A percentile compares a stretch with the other conserved stretches of the same genome.
These are phyloP conservation scores for Climacium dendroides DNA, from an alignment of 225 moss, liverwort and hornwort species.

Conservation along the genomic window DNA sequence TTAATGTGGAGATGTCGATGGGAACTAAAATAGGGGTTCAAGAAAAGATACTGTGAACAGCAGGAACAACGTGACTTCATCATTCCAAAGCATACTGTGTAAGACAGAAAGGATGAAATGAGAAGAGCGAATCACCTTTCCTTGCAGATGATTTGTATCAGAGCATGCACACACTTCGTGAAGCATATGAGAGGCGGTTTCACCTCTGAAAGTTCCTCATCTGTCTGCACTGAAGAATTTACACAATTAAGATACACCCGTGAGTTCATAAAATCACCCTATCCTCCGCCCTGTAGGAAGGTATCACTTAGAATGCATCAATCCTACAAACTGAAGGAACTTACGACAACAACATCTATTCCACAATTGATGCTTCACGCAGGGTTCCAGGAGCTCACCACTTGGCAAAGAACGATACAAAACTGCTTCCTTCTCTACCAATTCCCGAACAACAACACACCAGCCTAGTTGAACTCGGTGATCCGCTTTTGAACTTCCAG, in stretches of 20 bases:
- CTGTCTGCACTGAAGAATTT: conserved; percentile 29
- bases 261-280: neutral
- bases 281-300: neutral
- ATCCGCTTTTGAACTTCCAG: conserved; percentile 18
- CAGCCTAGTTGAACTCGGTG: conserved; percentile 80
- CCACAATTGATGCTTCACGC: neutral
- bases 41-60: neutral
- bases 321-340: neutral
- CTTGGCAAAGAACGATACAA: conserved; percentile 17
- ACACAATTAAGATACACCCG: neutral
- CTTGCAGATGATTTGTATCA: conserved; percentile 25
- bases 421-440: conserved; percentile 52
- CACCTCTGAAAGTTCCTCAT: conserved; percentile 2
- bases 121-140: conserved; percentile 23
- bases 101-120: neutral
- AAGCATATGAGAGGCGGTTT: conserved; percentile 26
- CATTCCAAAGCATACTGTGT: neutral
- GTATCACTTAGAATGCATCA: neutral
- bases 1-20: neutral
- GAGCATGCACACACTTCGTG: conserved; percentile 19
- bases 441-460: conserved; percentile 78
- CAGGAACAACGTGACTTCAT: neutral
- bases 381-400: conserved; percentile 17
- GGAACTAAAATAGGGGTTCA: neutral
- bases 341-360: neutral